phyloP scores from a whole-genome alignment of 306 rosid species.

The Cicer bijugum region DNA sequence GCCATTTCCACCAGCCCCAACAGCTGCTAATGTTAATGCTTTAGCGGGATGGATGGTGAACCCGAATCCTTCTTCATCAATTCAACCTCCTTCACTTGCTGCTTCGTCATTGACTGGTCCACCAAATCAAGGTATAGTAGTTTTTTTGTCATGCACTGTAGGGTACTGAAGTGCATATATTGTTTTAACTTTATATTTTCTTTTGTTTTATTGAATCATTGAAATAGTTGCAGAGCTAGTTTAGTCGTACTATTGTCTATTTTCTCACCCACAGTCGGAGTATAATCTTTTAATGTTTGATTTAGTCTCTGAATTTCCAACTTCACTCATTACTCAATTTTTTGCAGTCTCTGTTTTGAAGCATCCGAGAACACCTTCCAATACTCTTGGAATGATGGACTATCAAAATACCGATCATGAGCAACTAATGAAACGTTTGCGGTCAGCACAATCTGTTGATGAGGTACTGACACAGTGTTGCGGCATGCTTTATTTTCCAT shows the following conservation, averaged over 20 bases:
- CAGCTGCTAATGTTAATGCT: conserved; percentile 52
- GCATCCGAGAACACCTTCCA: conserved; percentile 57
- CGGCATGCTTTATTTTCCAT: conserved; percentile 39
- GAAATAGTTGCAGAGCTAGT: conserved; percentile 15
- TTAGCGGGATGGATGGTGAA: conserved; percentile 63
- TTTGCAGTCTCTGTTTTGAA: conserved; percentile 58
- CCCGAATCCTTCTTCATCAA: conserved; percentile 56
- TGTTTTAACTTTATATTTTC: not conserved
- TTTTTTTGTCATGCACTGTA: conserved; percentile 5
- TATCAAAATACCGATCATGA: conserved; percentile 52
- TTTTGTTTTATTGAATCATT: not conserved
- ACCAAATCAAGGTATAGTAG: conserved; percentile 59
- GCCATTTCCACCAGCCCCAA: conserved; percentile 59
- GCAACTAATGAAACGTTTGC: conserved; percentile 59
- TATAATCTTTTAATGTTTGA: not conserved
- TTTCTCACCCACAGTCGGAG: not conserved
- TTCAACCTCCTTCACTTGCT: conserved; percentile 47
- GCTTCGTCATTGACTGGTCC: conserved; percentile 55
- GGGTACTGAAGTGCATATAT: not conserved
- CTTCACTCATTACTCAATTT: conserved; percentile 28
- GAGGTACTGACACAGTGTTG: conserved; percentile 50
- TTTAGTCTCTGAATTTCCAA: conserved; percentile 22
- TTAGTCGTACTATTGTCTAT: not conserved
- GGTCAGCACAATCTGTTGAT: conserved; percentile 56
- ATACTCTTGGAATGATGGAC: conserved; percentile 60